phyloP scores from a whole-genome alignment of 2,329 filamentous ascomycete species.

The Penicillium sp. region DNA sequence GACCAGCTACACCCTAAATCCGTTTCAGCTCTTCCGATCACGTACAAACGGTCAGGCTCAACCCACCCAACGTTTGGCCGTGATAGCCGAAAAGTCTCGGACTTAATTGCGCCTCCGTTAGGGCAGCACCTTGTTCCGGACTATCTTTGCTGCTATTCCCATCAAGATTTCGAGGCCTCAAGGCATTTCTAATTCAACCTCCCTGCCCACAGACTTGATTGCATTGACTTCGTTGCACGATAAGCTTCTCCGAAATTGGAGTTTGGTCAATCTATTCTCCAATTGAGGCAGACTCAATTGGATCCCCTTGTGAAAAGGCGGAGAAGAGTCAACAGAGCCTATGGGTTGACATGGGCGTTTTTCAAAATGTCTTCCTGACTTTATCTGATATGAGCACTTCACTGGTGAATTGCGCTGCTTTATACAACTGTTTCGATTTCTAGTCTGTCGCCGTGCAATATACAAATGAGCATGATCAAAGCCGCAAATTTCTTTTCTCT shows the following conservation, averaged over 20 bases:
- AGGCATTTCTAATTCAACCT: not conserved
- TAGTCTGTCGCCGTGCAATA: too few species aligned
- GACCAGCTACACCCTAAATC: not conserved
- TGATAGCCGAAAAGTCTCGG: not conserved
- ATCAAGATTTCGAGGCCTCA: not conserved
- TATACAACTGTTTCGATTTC: not conserved
- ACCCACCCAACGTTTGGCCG: not conserved
- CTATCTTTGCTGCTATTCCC: not conserved
- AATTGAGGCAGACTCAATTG: not conserved
- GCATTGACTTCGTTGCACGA: not conserved
- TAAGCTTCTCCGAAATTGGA: not conserved
- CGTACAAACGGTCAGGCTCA: not conserved
- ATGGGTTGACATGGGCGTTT: not conserved
- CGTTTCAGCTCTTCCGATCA: not conserved
- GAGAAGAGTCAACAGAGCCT: not conserved
- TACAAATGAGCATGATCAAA: not conserved
- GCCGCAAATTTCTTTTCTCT: not conserved
- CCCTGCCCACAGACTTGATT: not conserved
- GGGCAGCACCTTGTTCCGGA: not conserved
- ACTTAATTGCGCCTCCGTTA: not conserved
- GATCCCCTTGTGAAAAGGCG: not conserved
- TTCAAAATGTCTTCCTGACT: not conserved
- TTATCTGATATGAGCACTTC: not conserved
- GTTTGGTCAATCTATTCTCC: not conserved
- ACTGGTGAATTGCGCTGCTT: not conserved